These are phyloP conservation scores for Phaseolus coccineus DNA, from an alignment of 331 rosid genomes.

Conservation along the genomic window DNA sequence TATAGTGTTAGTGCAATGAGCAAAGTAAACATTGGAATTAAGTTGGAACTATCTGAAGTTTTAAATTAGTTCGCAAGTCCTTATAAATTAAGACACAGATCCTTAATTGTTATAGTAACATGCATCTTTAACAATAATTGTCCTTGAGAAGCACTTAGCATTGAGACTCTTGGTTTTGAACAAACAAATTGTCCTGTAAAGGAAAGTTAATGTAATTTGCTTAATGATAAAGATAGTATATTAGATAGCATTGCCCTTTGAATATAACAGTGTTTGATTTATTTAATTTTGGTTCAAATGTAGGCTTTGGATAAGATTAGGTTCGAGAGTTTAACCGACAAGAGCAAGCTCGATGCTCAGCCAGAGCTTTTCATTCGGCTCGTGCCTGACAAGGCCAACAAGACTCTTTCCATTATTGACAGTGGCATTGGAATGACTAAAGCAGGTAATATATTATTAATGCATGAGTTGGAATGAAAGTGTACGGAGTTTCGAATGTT, in stretches of 20 bases:
- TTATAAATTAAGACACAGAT: too few relatives aligned
- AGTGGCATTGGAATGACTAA: constrained; percentile 79
- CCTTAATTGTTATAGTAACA: too few relatives aligned
- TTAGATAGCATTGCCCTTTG: not conserved
- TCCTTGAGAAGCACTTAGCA: too few relatives aligned
- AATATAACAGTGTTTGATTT: not conserved
- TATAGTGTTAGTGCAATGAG: too few relatives aligned
- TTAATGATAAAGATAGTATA: not conserved
- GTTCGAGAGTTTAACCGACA: constrained; percentile 67
- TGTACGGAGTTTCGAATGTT: not conserved
- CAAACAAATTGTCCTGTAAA: too few relatives aligned
- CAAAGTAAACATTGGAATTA: too few relatives aligned
- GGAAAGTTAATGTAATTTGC: too few relatives aligned
- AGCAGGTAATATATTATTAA: constrained; percentile 52
- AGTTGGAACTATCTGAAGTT: too few relatives aligned
- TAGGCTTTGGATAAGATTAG: constrained; percentile 79
- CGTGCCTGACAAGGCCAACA: constrained; percentile 69
- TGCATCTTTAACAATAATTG: too few relatives aligned
- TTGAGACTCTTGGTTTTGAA: too few relatives aligned
- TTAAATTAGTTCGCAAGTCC: too few relatives aligned
- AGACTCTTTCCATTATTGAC: constrained; percentile 65
- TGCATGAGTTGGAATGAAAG: not conserved
- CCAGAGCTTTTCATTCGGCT: constrained; percentile 74
- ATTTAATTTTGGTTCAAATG: not conserved
- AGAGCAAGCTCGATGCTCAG: constrained; percentile 69